A percentile compares a stretch with the other conserved stretches of the same genome.
Evolutionary conservation across 176 grass and related monocot genomes (phyloP).

Genomic region (Zea mays): Zm-B73-REFERENCE-NAM-5.0 NC_050105.1:77325501-77326000

Average conservation of each 20-base stretch:
- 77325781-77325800: not conserved
- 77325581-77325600: slow-evolving; percentile 52
- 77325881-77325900: slow-evolving; percentile 46
- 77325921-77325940: slow-evolving; percentile 76
- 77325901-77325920: slow-evolving; percentile 59
- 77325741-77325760: no score
- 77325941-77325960: slow-evolving; percentile 68
- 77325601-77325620: slow-evolving; percentile 40
- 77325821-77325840: slow-evolving; percentile 25
- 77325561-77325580: slow-evolving; percentile 35
- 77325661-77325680: not conserved
- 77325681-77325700: not conserved
- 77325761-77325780: not conserved
- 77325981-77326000: slow-evolving; percentile 53
- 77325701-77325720: no score
- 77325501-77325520: slow-evolving; percentile 38
- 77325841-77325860: slow-evolving; percentile 59
- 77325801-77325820: slow-evolving; percentile 25
- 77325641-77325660: not conserved
- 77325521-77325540: slow-evolving; percentile 55
- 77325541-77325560: slow-evolving; percentile 39
- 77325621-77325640: not conserved
- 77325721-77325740: no score
- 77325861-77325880: slow-evolving; percentile 72
- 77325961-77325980: slow-evolving; percentile 37